Evolutionary conservation across 2,329 filamentous ascomycete species (phyloP).

Genomic region (Cordyceps javanica): DNA sequence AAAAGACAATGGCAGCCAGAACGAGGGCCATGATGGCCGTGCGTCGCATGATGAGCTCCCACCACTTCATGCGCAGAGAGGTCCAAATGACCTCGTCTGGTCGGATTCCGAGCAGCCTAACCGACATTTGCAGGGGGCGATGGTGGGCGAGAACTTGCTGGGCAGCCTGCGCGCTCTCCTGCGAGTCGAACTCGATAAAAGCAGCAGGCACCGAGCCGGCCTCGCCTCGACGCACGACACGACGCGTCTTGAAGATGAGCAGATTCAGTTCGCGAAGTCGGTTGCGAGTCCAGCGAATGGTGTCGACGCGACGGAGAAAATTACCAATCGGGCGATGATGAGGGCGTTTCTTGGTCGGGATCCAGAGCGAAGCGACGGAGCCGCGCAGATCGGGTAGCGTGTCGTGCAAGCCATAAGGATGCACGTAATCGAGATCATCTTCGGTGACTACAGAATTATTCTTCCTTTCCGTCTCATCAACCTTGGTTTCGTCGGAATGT

Average conservation of each 20-base stretch:
- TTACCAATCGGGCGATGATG: slow-evolving; percentile 62
- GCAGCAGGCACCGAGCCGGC: slow-evolving; percentile 66
- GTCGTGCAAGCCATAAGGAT: slow-evolving; percentile 30
- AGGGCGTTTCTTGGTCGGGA: slow-evolving; percentile 67
- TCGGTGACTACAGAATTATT: slow-evolving; percentile 8
- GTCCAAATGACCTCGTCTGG: slow-evolving; percentile 84
- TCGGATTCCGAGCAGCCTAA: slow-evolving; percentile 75
- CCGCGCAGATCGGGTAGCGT: slow-evolving; percentile 35
- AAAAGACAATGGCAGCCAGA: slow-evolving; percentile 76
- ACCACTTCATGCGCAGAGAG: slow-evolving; percentile 78
- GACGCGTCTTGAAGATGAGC: slow-evolving; percentile 57
- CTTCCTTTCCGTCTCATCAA: slow-evolving; percentile 15
- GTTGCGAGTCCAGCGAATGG: slow-evolving; percentile 79
- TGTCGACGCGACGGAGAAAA: slow-evolving; percentile 85
- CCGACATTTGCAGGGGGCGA: slow-evolving; percentile 78
- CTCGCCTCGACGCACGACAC: slow-evolving; percentile 66
- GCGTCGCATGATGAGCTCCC: slow-evolving; percentile 71
- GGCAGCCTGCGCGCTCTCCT: slow-evolving; percentile 78
- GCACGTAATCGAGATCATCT: slow-evolving; percentile 28
- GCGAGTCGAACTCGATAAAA: slow-evolving; percentile 83
- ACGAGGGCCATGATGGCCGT: slow-evolving; percentile 67
- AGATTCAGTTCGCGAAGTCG: slow-evolving; percentile 33
- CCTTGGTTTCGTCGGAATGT: slow-evolving; percentile 13
- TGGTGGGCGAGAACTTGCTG: slow-evolving; percentile 85
- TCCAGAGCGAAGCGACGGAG: slow-evolving; percentile 64